Evolutionary conservation across 495 filamentous ascomycete species (phyloP).

Genomic region (Lophium mytilinum): DNA sequence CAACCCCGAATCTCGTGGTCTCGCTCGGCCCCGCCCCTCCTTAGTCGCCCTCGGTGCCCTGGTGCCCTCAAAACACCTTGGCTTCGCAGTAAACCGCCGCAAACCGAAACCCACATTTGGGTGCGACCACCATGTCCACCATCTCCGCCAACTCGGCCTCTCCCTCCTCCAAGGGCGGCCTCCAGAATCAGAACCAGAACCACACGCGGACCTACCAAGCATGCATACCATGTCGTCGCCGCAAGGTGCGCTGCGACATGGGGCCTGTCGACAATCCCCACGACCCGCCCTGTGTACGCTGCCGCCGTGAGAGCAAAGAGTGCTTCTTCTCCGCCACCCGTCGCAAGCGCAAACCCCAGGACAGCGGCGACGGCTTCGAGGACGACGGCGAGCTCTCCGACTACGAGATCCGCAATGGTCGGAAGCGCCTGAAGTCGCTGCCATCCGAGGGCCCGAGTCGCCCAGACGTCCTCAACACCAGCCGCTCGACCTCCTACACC

Average conservation of each 20-base stretch:
- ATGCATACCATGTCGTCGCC: conserved; percentile 82
- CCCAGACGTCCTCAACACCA: conserved; percentile 10
- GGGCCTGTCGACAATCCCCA: conserved; percentile 91
- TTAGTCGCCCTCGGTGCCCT: too few species aligned
- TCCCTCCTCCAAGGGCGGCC: conserved; percentile 9
- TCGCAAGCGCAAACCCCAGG: conserved; percentile 73
- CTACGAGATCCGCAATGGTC: conserved; percentile 34
- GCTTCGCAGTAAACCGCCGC: conserved; percentile 11
- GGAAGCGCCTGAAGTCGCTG: conserved; percentile 29
- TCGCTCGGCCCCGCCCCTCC: too few species aligned
- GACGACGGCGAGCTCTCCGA: conserved; percentile 27
- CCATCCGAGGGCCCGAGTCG: conserved; percentile 9
- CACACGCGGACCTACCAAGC: conserved; percentile 27
- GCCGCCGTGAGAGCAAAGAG: conserved; percentile 84
- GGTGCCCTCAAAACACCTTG: too few species aligned
- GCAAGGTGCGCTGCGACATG: conserved; percentile 90
- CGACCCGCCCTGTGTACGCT: conserved; percentile 89
- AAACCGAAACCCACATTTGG: conserved; percentile 14
- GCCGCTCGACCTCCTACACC: conserved; percentile 26
- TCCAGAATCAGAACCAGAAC: not conserved
- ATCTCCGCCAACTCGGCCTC: conserved; percentile 16
- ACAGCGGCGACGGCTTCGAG: conserved; percentile 43
- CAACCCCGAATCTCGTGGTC: too few species aligned
- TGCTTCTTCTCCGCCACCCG: conserved; percentile 96
- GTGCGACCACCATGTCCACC: conserved; percentile 12